Percentiles rank a stretch among this genome's conserved stretches.
Conservation (phyloP, 78 protist genomes). For the Tieghemostelium lacteum region DNA sequence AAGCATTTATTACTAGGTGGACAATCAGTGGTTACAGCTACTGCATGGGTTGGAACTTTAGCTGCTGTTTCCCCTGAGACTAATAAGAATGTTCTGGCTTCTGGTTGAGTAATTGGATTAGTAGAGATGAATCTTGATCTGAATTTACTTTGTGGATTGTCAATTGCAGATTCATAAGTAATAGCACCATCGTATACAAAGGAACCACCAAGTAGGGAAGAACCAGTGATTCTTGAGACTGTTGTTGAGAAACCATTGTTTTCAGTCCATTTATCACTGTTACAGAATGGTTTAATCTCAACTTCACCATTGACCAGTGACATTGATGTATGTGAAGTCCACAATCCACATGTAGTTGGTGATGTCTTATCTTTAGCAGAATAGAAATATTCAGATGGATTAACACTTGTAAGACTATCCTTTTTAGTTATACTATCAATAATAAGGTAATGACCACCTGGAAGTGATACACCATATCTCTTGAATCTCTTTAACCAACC, state of each 20-base stretch:
- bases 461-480: conserved; percentile 14
- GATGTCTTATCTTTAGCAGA: neutral
- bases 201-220: neutral
- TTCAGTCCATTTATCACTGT: neutral
- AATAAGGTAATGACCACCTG: conserved; percentile 20
- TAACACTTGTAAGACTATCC: neutral
- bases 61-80: no score
- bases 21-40: neutral
- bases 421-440: conserved; percentile 10
- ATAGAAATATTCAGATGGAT: neutral
- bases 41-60: neutral
- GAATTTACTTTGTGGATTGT: neutral
- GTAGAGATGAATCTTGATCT: neutral
- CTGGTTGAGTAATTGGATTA: neutral
- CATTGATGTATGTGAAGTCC: neutral
- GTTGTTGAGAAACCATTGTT: neutral
- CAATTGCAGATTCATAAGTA: neutral
- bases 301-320: neutral
- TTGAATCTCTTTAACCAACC: conserved; percentile 13
- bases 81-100: conserved; percentile 3
- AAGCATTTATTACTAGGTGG: neutral
- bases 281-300: conserved; percentile 1
- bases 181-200: neutral
- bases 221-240: neutral
- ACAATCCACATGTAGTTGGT: conserved; percentile 18